phyloP scores from a whole-genome alignment of 2,329 filamentous ascomycete genomes.

The Pestalotiopsis sp. region DNA sequence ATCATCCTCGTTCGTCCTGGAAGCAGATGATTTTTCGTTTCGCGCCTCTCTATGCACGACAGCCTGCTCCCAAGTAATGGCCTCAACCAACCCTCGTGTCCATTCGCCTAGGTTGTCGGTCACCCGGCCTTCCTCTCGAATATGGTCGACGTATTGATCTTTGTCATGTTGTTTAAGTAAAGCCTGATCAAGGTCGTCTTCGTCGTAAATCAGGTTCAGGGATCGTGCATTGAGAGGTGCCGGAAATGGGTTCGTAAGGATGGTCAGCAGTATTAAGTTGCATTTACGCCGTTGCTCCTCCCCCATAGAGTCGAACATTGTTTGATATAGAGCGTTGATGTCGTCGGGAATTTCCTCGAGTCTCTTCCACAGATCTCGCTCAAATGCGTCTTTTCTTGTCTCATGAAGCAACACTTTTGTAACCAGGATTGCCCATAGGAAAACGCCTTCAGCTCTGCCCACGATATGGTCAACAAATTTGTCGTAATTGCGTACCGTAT shows the following conservation, averaged over 20 bases:
- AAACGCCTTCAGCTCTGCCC: not conserved
- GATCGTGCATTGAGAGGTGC: not conserved
- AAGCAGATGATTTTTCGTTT: too few relatives aligned
- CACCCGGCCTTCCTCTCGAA: not conserved
- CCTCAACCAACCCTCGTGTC: not conserved
- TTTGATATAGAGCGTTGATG: not conserved
- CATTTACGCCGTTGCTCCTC: not conserved
- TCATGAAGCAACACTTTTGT: not conserved
- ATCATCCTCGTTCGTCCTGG: too few relatives aligned
- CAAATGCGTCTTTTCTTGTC: not conserved
- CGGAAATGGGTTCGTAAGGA: not conserved
- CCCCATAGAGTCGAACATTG: not conserved
- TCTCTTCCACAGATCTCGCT: not conserved
- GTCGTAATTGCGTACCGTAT: too few relatives aligned
- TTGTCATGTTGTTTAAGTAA: not conserved
- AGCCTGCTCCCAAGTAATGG: too few relatives aligned
- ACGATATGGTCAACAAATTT: too few relatives aligned
- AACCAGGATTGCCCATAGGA: not conserved
- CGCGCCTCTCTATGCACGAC: too few relatives aligned
- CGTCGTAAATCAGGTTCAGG: not conserved
- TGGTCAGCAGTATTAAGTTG: not conserved
- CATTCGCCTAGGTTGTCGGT: not conserved
- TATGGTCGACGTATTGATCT: not conserved
- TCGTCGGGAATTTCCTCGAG: not conserved
- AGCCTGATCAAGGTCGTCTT: not conserved